Evolutionary conservation across 2,329 filamentous ascomycete genomes (phyloP).

Genomic region (Purpureocillium takamizusanense): DNA sequence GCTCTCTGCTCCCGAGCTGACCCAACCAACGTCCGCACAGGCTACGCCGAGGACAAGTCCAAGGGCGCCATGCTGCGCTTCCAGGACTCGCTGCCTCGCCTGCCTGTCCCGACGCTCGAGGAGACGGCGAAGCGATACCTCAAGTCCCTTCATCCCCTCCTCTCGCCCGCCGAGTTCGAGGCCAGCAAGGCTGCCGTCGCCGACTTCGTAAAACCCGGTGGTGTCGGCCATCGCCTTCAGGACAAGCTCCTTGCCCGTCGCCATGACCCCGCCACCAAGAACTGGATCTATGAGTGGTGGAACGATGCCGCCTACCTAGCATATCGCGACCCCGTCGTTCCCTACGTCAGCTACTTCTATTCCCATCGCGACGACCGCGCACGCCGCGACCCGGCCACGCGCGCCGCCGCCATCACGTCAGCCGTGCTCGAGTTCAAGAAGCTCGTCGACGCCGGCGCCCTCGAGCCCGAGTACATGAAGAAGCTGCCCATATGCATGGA

Average conservation of each 20-base stretch:
- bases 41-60: conserved; percentile 70
- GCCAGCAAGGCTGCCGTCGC: conserved; percentile 73
- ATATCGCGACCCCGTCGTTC: conserved; percentile 92
- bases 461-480: conserved; percentile 99
- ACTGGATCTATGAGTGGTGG: conserved; percentile 99
- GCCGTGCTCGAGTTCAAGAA: conserved; percentile 89
- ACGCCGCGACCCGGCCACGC: conserved; percentile 80
- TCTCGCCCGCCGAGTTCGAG: conserved; percentile 59
- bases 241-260: conserved; percentile 74
- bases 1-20: background rate
- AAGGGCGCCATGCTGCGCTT: conserved; percentile 78
- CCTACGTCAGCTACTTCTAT: conserved; percentile 99
- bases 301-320: conserved; percentile 86
- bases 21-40: conserved; percentile 27
- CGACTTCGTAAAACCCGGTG: conserved; percentile 82
- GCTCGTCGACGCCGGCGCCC: conserved; percentile 69
- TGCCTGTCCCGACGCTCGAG: conserved; percentile 74
- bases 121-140: conserved; percentile 75
- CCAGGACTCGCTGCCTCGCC: conserved; percentile 72
- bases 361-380: conserved; percentile 90
- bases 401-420: conserved; percentile 82
- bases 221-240: conserved; percentile 74
- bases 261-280: conserved; percentile 72
- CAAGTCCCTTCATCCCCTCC: conserved; percentile 68
- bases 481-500: conserved; percentile 96